Percentiles rank a stretch among this genome's conserved stretches.
These are phyloP conservation scores for Hibiscus syriacus DNA, from an alignment of 345 rosid species.

Conservation along the genomic window DNA sequence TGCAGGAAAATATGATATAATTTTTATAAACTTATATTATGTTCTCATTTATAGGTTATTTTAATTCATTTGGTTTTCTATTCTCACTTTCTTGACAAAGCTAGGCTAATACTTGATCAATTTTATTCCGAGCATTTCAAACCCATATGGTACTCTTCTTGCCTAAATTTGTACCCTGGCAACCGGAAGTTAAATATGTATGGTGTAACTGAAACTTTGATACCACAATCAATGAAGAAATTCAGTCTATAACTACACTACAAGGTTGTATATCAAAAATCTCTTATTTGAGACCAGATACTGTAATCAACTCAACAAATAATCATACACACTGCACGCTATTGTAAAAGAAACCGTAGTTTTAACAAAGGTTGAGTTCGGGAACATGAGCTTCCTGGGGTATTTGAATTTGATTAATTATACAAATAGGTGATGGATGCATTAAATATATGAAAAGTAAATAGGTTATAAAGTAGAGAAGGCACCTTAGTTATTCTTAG, in stretches of 20 bases:
- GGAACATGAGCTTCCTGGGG: not conserved
- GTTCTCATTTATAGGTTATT: not conserved
- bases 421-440: not conserved
- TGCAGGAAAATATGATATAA: not conserved
- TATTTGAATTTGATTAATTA: not conserved
- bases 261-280: not conserved
- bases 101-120: not conserved
- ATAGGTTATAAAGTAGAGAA: not conserved
- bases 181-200: not conserved
- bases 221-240: too few species aligned
- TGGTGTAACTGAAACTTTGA: not conserved
- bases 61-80: not conserved
- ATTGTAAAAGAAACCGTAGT: not conserved
- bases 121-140: not conserved
- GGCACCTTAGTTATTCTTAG: not conserved
- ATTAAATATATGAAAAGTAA: not conserved
- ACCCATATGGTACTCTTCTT: not conserved
- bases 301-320: not conserved
- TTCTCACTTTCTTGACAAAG: not conserved
- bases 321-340: not conserved
- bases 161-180: not conserved
- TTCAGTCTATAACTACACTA: not conserved
- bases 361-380: not conserved
- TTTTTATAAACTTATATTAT: not conserved
- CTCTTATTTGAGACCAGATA: not conserved